These are phyloP conservation scores for Thraustotheca clavata DNA, from an alignment of 352 stramenopile species.

Conservation along the genomic window DNA sequence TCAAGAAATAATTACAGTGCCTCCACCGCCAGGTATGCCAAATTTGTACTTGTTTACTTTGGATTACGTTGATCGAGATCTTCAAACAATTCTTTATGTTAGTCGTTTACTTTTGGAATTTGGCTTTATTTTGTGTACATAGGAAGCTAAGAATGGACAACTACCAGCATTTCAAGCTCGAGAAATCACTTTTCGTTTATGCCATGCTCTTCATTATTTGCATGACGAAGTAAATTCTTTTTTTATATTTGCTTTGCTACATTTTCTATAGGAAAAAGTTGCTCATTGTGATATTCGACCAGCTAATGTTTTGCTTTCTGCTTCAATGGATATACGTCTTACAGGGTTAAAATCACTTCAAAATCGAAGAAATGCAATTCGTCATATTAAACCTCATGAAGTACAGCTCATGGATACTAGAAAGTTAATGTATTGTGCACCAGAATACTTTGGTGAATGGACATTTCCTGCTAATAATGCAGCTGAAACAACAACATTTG, in stretches of 20 bases:
- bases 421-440: not conserved
- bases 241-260: not conserved
- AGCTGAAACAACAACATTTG: not conserved
- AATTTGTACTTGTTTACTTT: not conserved
- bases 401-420: not conserved
- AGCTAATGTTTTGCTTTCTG: constrained; percentile 4
- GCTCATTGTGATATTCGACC: constrained; percentile 17
- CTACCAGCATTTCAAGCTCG: not conserved
- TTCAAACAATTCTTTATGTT: constrained; percentile 11
- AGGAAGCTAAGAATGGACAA: not conserved
- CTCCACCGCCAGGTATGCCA: not conserved
- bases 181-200: not conserved
- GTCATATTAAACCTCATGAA: not conserved
- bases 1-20: not conserved
- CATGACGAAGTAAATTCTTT: not conserved
- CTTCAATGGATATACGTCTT: not conserved
- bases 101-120: not conserved
- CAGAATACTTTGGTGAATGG: constrained; percentile 2
- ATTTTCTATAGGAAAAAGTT: not conserved
- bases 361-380: not conserved
- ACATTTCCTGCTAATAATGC: not conserved
- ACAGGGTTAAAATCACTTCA: constrained; percentile 10
- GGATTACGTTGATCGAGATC: constrained; percentile 2
- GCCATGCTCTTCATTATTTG: constrained; percentile 2
- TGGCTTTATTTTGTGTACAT: not conserved